phyloP scores from a whole-genome alignment of 768 basidiomycete genomes.

The Leccinum disarticulatum region DNA sequence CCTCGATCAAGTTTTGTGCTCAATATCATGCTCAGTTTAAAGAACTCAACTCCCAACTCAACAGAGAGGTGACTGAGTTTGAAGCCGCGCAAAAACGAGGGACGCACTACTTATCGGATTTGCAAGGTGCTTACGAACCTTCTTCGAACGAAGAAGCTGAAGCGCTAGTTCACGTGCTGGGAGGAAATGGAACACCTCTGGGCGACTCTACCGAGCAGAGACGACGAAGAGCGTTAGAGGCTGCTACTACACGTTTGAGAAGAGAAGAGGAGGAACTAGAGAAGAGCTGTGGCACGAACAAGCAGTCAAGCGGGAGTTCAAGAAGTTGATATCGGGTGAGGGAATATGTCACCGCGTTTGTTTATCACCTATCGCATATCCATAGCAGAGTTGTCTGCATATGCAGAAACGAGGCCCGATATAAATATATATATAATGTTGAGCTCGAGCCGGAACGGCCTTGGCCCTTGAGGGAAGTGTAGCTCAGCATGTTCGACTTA shows the following conservation, averaged over 20 bases:
- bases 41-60: conserved; percentile 69
- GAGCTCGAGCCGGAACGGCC: too few species aligned
- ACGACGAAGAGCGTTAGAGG: conserved; percentile 53
- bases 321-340: neutral
- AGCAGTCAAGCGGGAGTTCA: conserved; percentile 1
- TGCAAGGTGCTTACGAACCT: conserved; percentile 47
- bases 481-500: too few species aligned
- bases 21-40: conserved; percentile 59
- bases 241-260: conserved; percentile 58
- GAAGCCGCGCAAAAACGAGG: conserved; percentile 53
- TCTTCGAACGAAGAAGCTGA: conserved; percentile 58
- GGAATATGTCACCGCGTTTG: neutral
- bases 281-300: conserved; percentile 62
- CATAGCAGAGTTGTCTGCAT: too few species aligned
- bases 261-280: conserved; percentile 73
- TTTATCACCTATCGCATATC: neutral
- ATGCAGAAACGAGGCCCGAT: too few species aligned
- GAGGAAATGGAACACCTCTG: conserved; percentile 37
- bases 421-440: too few species aligned
- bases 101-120: conserved; percentile 49
- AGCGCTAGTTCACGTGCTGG: conserved; percentile 52
- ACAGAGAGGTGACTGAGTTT: conserved; percentile 68
- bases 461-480: too few species aligned
- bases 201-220: conserved; percentile 58
- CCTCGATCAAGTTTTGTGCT: neutral